Conservation (phyloP, 1,139 yeast genomes). For the Lodderomyces pseudojiufengensis region DNA sequence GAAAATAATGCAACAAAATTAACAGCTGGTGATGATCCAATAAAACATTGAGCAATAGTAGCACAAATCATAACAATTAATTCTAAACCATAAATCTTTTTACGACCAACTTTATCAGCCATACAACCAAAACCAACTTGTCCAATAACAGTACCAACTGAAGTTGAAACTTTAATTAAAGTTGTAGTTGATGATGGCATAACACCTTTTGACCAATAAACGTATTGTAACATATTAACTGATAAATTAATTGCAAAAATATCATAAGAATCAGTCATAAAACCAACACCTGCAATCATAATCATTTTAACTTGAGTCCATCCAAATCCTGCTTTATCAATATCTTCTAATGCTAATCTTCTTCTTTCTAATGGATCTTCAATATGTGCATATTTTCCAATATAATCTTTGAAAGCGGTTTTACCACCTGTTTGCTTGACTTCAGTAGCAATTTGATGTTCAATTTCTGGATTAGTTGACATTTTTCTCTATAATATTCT, state of each 20-base stretch:
- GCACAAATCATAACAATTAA: slow-evolving; percentile 80
- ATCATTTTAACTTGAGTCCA: slow-evolving; percentile 89
- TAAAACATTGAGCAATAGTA: slow-evolving; percentile 68
- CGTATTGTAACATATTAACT: slow-evolving; percentile 69
- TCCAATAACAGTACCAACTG: slow-evolving; percentile 93
- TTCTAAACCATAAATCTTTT: slow-evolving; percentile 83
- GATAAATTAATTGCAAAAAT: slow-evolving; percentile 86
- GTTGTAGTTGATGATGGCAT: slow-evolving; percentile 70
- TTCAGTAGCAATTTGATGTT: slow-evolving; percentile 3
- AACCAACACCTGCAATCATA: slow-evolving; percentile 90
- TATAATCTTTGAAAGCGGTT: slow-evolving; percentile 83
- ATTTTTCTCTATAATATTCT: no score
- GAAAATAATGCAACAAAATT: slow-evolving; percentile 68
- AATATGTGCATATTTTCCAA: slow-evolving; percentile 79
- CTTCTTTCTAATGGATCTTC: slow-evolving; percentile 88
- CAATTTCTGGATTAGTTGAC: slow-evolving; percentile 1
- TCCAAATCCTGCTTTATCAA: slow-evolving; percentile 79
- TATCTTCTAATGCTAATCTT: slow-evolving; percentile 82
- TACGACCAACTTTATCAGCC: slow-evolving; percentile 86
- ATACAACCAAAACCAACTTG: slow-evolving; percentile 81
- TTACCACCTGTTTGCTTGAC: slow-evolving; percentile 58
- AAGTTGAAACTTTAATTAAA: slow-evolving; percentile 79
- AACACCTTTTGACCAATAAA: slow-evolving; percentile 55
- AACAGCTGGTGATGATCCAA: slow-evolving; percentile 68
- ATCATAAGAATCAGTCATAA: slow-evolving; percentile 89